A percentile compares a stretch with the other conserved stretches of the same genome.
Evolutionary conservation across 2,329 filamentous ascomycete species (phyloP).

Genomic region (Colletotrichum sp.): DNA sequence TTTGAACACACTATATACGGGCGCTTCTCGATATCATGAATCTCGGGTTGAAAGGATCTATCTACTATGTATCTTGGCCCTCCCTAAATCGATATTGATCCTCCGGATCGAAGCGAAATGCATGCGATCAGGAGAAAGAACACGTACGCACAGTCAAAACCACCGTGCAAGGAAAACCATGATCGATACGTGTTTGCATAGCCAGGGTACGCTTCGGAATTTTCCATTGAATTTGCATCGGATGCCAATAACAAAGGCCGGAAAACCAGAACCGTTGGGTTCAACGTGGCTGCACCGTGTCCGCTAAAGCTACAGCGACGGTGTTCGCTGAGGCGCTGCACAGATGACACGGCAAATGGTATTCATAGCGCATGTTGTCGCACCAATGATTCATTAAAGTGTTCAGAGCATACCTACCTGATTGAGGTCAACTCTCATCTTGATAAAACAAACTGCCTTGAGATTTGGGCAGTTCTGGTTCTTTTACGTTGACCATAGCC

Average conservation of each 20-base stretch:
- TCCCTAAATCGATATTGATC: accelerated
- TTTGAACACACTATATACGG: accelerated
- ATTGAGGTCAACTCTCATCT: neutral
- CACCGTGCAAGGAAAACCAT: accelerated
- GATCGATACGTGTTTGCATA: neutral
- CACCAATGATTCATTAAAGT: neutral
- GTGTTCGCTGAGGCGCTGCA: neutral
- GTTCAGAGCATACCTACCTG: neutral
- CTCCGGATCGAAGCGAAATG: neutral
- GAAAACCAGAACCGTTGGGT: neutral
- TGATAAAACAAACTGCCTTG: neutral
- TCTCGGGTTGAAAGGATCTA: neutral
- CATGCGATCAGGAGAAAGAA: neutral
- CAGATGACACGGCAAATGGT: neutral
- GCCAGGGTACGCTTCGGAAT: neutral
- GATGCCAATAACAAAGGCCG: neutral
- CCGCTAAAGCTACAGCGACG: neutral
- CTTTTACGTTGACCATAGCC: neutral
- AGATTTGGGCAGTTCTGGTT: neutral
- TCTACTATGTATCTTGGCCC: neutral
- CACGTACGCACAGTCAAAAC: neutral
- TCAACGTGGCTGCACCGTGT: neutral
- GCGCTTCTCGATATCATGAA: neutral
- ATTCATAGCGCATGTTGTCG: neutral
- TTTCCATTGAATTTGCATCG: neutral